Evolutionary conservation across 1,284 basidiomycete genomes (phyloP).

Genomic region (Fistulina hepatica): DNA sequence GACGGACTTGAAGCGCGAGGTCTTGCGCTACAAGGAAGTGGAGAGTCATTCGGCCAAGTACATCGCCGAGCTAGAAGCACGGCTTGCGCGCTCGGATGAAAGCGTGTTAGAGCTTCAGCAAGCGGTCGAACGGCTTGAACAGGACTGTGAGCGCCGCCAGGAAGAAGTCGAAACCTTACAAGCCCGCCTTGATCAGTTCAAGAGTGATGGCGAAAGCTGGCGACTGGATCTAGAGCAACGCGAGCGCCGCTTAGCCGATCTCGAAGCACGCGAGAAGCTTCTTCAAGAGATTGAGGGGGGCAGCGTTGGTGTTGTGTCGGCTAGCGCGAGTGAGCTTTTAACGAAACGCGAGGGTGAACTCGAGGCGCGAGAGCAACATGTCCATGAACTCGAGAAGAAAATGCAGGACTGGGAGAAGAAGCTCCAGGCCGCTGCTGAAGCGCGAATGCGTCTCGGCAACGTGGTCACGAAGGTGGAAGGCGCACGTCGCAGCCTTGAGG

Average conservation of each 20-base stretch:
- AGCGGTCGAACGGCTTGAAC: conserved; percentile 70
- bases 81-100: conserved; percentile 72
- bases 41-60: conserved; percentile 69
- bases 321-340: too few species aligned
- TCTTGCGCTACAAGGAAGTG: conserved; percentile 65
- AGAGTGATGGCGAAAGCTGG: conserved; percentile 62
- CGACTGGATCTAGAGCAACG: conserved; percentile 72
- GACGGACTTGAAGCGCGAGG: conserved; percentile 75
- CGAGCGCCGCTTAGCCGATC: conserved; percentile 60
- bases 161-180: conserved; percentile 66
- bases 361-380: conserved; percentile 65
- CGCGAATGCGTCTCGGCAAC: conserved; percentile 47
- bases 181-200: conserved; percentile 59
- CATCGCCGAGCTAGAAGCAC: conserved; percentile 82
- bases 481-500: conserved; percentile 55
- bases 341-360: too few species aligned
- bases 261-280: too few species aligned
- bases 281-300: too few species aligned
- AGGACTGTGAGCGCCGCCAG: conserved; percentile 57
- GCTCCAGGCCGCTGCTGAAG: conserved; percentile 53
- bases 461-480: conserved; percentile 54
- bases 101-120: conserved; percentile 56
- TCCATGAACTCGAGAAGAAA: conserved; percentile 66
- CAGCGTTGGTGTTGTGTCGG: too few species aligned
- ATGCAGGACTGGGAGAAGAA: conserved; percentile 67